Evolutionary conservation across 2,329 filamentous ascomycete species (phyloP).

Genomic region (Penicillium sp.): DNA sequence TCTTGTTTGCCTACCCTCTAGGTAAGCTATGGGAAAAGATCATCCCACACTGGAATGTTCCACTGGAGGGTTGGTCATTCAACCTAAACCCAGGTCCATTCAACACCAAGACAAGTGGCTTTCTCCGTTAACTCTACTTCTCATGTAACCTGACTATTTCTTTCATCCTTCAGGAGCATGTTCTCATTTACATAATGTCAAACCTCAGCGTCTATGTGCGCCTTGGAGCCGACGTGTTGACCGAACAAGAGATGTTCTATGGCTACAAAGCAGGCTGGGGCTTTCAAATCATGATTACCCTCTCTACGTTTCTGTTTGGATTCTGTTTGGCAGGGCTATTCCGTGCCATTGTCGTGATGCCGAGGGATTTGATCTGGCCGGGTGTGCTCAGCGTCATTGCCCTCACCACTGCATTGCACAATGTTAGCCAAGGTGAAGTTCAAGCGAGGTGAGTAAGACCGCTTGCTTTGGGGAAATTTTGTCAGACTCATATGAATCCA

Average conservation of each 20-base stretch:
- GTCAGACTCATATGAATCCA: conserved; percentile 37
- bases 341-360: conserved; percentile 55
- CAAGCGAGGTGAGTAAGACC: conserved; percentile 33
- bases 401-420: conserved; percentile 68
- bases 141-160: no score
- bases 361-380: conserved; percentile 63
- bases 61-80: conserved; percentile 36
- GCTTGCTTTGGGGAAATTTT: no score
- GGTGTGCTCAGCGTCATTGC: conserved; percentile 56
- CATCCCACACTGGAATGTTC: conserved; percentile 22
- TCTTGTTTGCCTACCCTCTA: conserved; percentile 33
- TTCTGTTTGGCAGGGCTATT: conserved; percentile 60
- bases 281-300: conserved; percentile 50
- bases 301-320: conserved; percentile 66
- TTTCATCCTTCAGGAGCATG: conserved; percentile 18
- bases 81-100: conserved; percentile 36
- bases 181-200: conserved; percentile 30
- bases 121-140: no score
- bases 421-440: conserved; percentile 51
- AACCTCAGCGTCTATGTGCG: conserved; percentile 31
- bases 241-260: conserved; percentile 30
- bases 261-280: conserved; percentile 27
- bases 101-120: conserved; percentile 26
- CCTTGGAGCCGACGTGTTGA: conserved; percentile 27
- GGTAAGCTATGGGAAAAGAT: conserved; percentile 33